phyloP scores from a whole-genome alignment of 2,329 filamentous ascomycete genomes.

The Ceratocystiopsis brevicomis region DNA sequence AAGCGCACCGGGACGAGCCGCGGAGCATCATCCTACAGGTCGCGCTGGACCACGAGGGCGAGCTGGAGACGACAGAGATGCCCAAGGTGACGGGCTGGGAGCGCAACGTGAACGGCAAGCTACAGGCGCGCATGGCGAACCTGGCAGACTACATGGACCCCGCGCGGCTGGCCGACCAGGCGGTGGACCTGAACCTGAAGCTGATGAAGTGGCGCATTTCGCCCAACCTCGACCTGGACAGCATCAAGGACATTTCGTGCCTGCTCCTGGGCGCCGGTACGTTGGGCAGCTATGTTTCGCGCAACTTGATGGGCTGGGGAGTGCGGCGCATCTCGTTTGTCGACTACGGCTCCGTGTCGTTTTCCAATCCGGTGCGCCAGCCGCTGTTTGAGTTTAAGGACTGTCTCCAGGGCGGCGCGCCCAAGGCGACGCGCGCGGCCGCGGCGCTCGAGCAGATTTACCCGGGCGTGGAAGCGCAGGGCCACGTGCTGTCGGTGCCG shows the following conservation, averaged over 20 bases:
- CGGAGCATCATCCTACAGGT: conserved; percentile 63
- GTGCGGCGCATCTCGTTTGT: conserved; percentile 90
- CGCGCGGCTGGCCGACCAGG: conserved; percentile 68
- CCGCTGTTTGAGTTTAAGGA: conserved; percentile 83
- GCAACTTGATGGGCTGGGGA: conserved; percentile 88
- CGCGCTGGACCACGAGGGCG: conserved; percentile 29
- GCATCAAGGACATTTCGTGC: conserved; percentile 77
- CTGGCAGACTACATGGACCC: conserved; percentile 91
- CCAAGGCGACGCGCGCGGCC: conserved; percentile 67
- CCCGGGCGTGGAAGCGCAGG: conserved; percentile 66
- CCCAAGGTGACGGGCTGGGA: conserved; percentile 96
- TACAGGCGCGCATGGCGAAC: conserved; percentile 61
- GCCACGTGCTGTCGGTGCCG: conserved; percentile 69
- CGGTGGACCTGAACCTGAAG: conserved; percentile 89
- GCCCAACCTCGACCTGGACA: conserved; percentile 69
- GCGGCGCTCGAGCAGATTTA: conserved; percentile 71
- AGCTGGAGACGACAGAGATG: conserved; percentile 33
- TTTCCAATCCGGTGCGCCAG: conserved; percentile 89
- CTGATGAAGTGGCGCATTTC: conserved; percentile 98
- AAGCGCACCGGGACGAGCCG: conserved; percentile 56
- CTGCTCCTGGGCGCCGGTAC: conserved; percentile 84
- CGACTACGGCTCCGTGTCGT: conserved; percentile 83
- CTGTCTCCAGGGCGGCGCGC: conserved; percentile 65
- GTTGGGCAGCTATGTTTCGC: conserved; percentile 79
- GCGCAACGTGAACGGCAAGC: conserved; percentile 57